Conservation (phyloP, 371 early-diverging fungal genomes). For the Mucor velutinosus region DNA sequence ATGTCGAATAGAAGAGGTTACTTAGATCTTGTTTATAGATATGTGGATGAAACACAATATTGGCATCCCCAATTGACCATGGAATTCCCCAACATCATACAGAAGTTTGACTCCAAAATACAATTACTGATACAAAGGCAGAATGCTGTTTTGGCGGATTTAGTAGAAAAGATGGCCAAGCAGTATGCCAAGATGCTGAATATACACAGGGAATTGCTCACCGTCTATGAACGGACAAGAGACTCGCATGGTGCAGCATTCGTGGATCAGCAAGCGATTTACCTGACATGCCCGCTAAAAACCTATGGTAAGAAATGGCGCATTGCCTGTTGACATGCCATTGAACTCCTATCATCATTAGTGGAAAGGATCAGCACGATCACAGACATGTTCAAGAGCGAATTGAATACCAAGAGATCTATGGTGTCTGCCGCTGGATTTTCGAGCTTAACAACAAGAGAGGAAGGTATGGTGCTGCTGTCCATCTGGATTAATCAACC, state of each 20-base stretch:
- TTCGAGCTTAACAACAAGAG: conserved; percentile 22
- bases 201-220: conserved; percentile 22
- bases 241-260: conserved; percentile 20
- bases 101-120: conserved; percentile 39
- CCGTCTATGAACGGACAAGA: conserved; percentile 18
- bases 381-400: conserved; percentile 36
- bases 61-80: conserved; percentile 45
- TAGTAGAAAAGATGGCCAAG: conserved; percentile 34
- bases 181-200: conserved; percentile 43
- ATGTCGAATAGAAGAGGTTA: too few species aligned
- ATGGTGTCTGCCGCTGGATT: conserved; percentile 22
- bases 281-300: conserved; percentile 39
- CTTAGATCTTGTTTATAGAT: conserved; percentile 29
- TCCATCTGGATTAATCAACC: conserved; percentile 51
- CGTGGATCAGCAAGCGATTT: conserved; percentile 25
- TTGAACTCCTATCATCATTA: not conserved
- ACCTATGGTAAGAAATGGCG: conserved; percentile 28
- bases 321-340: not conserved
- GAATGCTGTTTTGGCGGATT: conserved; percentile 17
- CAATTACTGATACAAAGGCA: conserved; percentile 23
- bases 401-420: conserved; percentile 27
- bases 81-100: conserved; percentile 35
- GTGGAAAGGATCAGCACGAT: not conserved
- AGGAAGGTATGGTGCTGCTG: conserved; percentile 39
- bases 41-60: conserved; percentile 45